Percentiles rank a stretch among this genome's conserved stretches.
Conservation (phyloP, 306 rosid species). For the Citrullus amarus region DNA sequence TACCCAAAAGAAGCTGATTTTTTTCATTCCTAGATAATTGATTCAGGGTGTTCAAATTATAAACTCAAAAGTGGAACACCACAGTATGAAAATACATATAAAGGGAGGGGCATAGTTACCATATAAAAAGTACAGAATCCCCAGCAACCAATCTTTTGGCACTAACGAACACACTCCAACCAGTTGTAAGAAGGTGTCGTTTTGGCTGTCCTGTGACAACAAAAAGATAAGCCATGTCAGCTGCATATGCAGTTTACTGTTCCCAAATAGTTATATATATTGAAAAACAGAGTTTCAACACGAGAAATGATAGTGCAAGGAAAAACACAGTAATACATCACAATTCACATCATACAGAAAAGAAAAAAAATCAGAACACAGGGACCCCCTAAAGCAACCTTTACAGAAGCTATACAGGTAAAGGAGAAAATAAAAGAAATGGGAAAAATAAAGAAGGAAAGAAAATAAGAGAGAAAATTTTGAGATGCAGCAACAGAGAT, state of each 20-base stretch:
- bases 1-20: constrained; percentile 84
- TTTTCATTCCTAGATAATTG: constrained; percentile 53
- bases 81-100: constrained; percentile 3
- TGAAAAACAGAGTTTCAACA: not conserved
- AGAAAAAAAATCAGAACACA: not conserved
- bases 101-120: constrained; percentile 28
- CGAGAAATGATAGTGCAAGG: not conserved
- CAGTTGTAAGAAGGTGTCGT: constrained; percentile 89
- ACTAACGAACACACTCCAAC: constrained; percentile 91
- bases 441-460: not conserved
- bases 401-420: not conserved
- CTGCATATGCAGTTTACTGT: not conserved
- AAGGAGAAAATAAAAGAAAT: not conserved
- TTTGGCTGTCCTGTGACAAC: constrained; percentile 74
- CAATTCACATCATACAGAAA: not conserved
- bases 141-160: constrained; percentile 90
- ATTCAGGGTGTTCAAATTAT: constrained; percentile 7
- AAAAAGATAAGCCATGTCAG: constrained; percentile 17
- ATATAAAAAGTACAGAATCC: constrained; percentile 85
- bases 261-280: not conserved
- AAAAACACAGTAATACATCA: not conserved
- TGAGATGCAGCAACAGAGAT: not conserved
- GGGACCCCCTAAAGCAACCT: not conserved
- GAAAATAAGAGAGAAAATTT: not conserved
- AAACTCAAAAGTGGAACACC: constrained; percentile 7